phyloP scores from a whole-genome alignment of 352 stramenopile species.

The Lagenidium giganteum region DNA sequence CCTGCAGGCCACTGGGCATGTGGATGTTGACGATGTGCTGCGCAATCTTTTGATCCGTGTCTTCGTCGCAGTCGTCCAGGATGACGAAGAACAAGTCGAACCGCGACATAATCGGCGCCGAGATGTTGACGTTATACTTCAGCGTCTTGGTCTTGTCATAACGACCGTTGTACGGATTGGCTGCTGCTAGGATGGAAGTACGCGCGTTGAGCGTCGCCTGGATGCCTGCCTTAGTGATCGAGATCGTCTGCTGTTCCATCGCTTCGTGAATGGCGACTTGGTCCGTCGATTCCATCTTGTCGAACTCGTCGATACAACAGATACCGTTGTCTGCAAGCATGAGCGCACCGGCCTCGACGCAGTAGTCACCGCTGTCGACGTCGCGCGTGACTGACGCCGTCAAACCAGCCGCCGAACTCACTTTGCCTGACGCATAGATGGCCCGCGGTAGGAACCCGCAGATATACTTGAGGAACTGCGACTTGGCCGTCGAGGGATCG shows the following conservation, averaged over 20 bases:
- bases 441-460: conserved; percentile 88
- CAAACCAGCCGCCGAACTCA: conserved; percentile 96
- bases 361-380: conserved; percentile 89
- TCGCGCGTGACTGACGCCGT: conserved; percentile 97
- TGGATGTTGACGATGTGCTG: conserved; percentile 98
- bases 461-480: conserved; percentile 99
- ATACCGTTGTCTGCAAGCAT: conserved; percentile 99
- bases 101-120: conserved; percentile 96
- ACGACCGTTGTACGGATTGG: conserved; percentile 96
- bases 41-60: conserved; percentile 92
- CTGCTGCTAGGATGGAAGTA: conserved; percentile 98
- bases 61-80: conserved; percentile 97
- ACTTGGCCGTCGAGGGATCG: conserved; percentile 97
- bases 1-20: conserved; percentile 60
- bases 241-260: conserved; percentile 99
- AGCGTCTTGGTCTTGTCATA: conserved; percentile 91
- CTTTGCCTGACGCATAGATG: conserved; percentile 99
- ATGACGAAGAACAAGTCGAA: conserved; percentile 99
- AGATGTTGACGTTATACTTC: conserved; percentile 90
- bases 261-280: conserved; percentile 99
- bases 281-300: conserved; percentile 98
- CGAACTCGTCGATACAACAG: conserved; percentile 99
- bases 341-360: conserved; percentile 92
- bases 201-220: conserved; percentile 98
- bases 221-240: conserved; percentile 99